Evolutionary conservation across 2,329 filamentous ascomycete genomes (phyloP).

Genomic region (Fusarium paranaense): DNA sequence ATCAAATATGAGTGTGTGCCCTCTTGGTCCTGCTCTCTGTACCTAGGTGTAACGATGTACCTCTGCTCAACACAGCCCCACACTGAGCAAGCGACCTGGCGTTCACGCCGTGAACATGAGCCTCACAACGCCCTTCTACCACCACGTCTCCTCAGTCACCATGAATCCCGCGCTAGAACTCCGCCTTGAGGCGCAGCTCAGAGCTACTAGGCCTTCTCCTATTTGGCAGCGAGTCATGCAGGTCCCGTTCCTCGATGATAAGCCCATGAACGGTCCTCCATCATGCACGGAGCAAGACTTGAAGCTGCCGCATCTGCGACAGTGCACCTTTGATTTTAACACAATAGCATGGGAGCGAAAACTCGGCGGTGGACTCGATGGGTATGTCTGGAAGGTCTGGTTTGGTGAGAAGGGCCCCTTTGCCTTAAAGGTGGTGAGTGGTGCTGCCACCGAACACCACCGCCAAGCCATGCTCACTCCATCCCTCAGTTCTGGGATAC

Average conservation of each 20-base stretch:
- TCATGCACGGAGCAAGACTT: background rate
- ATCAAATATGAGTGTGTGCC: too few species aligned
- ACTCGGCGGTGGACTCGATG: background rate
- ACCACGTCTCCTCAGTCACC: background rate
- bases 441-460: background rate
- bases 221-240: background rate
- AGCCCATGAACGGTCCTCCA: background rate
- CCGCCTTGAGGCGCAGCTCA: background rate
- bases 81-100: too few species aligned
- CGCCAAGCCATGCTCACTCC: background rate
- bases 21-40: too few species aligned
- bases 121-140: background rate
- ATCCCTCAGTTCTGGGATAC: background rate
- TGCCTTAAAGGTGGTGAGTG: constrained; percentile 7
- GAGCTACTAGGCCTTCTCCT: background rate
- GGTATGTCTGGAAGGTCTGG: constrained; percentile 2
- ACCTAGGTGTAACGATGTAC: too few species aligned
- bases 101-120: background rate
- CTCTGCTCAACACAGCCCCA: too few species aligned
- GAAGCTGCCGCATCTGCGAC: background rate
- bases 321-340: background rate
- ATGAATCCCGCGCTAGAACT: background rate
- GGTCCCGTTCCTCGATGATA: constrained; percentile 2
- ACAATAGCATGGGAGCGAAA: background rate
- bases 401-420: background rate